These are phyloP conservation scores for Balansia obtecta DNA, from an alignment of 2,329 filamentous ascomycete species.

Conservation along the genomic window DNA sequence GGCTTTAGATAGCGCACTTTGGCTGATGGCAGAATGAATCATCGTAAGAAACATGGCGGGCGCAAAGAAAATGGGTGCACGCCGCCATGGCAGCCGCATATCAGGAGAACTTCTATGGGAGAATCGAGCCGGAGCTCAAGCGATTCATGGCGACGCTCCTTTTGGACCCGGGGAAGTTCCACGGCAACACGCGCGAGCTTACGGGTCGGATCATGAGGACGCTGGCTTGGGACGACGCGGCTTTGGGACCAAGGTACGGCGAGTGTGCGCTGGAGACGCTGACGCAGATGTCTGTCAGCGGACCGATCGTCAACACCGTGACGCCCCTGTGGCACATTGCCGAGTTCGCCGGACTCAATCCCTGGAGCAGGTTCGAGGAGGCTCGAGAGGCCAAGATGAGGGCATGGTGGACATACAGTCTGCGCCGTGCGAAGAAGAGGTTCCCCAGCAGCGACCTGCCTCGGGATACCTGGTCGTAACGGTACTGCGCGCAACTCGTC, in stretches of 20 bases:
- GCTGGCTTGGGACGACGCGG: slow-evolving; percentile 36
- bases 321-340: slow-evolving; percentile 35
- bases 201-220: slow-evolving; percentile 38
- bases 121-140: slow-evolving; percentile 33
- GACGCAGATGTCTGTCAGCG: slow-evolving; percentile 39
- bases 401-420: slow-evolving; percentile 32
- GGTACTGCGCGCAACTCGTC: slow-evolving; percentile 21
- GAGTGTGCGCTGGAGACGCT: slow-evolving; percentile 34
- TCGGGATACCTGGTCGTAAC: slow-evolving; percentile 27
- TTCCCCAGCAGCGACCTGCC: slow-evolving; percentile 29
- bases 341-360: slow-evolving; percentile 26
- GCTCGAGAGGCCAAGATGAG: slow-evolving; percentile 30
- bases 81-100: slow-evolving; percentile 32
- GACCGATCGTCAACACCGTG: slow-evolving; percentile 36
- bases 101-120: slow-evolving; percentile 32
- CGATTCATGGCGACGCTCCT: slow-evolving; percentile 33
- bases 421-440: slow-evolving; percentile 27
- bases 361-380: slow-evolving; percentile 34
- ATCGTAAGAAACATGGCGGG: slow-evolving; percentile 31
- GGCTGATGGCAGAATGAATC: background rate
- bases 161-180: slow-evolving; percentile 32
- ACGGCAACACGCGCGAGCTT: slow-evolving; percentile 33
- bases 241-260: slow-evolving; percentile 31
- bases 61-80: slow-evolving; percentile 39
- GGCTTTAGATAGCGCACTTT: background rate